Base-by-base conservation (phyloP, 2,329 filamentous ascomycete genomes). In the Sporothrix protearum region DNA sequence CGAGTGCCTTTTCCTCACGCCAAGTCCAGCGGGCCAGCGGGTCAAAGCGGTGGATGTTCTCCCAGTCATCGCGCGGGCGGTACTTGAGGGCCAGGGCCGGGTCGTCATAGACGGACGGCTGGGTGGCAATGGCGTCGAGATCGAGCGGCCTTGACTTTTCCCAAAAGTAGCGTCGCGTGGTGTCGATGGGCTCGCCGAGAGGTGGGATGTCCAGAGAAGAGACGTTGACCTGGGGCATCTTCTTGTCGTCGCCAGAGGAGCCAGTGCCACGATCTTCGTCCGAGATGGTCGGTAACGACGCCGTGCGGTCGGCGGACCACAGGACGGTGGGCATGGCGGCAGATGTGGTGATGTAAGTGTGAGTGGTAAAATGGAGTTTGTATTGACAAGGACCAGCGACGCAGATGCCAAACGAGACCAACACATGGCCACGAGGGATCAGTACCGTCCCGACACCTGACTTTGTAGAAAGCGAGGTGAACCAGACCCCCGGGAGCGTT, bases 41-140 rank as follows among this genome's bases (percentile, higher is more conserved):
- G 70, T 86, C 83, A 71, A 85, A 86, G 0, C 83, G 80, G 74
- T 85, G 82, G 1, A 77, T 63, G 42, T 83, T 83, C 63, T 83
- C 81, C 80, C 78, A 80, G 25, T 78, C 73, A 0, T 69, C 47
- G 0, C 70, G 72, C 0, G 80, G 81, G 1, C 77, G 75, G 55
- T 82, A 82, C 67, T 79, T 78, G 3, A 78, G 76, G 1, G 79
- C 77, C 0, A 79, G 78, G 0, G 78, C 77, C 0, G 80, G 78
- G 39, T 82, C 80, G 53, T 83, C 81, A 30, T 80, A 83, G 1
- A 82, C 81, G 36, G 76, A 79, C 22, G 75, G 73, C 70, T 77
- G 71, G 0, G 81, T 82, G 1, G 81, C 81, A 7, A 81, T 76
- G 9, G 80, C 80, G 70, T 80, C 77, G 8, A 75, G 75, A 47